phyloP scores from a whole-genome alignment of 768 basidiomycete species.

The Leccinum subtestaceum region DNA sequence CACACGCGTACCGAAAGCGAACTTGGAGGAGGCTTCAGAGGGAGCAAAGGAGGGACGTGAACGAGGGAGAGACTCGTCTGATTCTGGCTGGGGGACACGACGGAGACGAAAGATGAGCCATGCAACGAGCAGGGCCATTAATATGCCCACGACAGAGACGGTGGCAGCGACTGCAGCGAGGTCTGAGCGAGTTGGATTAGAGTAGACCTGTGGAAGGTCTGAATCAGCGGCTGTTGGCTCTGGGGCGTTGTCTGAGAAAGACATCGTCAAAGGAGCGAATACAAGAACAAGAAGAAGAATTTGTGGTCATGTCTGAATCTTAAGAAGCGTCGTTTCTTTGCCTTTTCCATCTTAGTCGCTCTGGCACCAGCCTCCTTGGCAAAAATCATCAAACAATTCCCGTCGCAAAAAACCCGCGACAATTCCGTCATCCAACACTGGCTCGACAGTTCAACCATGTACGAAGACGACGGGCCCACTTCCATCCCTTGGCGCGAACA shows the following conservation, averaged over 20 bases:
- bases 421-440: slow-evolving; percentile 50
- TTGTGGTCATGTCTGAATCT: neutral
- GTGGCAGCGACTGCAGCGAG: slow-evolving; percentile 27
- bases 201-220: slow-evolving; percentile 1
- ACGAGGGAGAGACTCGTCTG: neutral
- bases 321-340: neutral
- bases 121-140: slow-evolving; percentile 23
- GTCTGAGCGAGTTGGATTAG: slow-evolving; percentile 11
- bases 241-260: neutral
- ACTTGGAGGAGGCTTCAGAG: slow-evolving; percentile 28
- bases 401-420: neutral
- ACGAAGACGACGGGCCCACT: slow-evolving; percentile 32
- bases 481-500: slow-evolving; percentile 49
- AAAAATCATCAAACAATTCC: neutral
- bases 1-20: slow-evolving; percentile 24
- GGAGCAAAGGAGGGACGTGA: slow-evolving; percentile 24
- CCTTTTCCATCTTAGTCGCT: neutral
- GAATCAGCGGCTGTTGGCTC: neutral
- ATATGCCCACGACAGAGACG: slow-evolving; percentile 24
- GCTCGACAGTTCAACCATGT: slow-evolving; percentile 25
- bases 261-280: neutral
- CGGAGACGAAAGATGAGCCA: slow-evolving; percentile 29
- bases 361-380: neutral
- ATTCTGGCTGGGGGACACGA: neutral
- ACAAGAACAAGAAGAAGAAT: neutral